Base-by-base conservation (phyloP, 2,329 filamentous ascomycete species). In the Claviceps sp. region DNA sequence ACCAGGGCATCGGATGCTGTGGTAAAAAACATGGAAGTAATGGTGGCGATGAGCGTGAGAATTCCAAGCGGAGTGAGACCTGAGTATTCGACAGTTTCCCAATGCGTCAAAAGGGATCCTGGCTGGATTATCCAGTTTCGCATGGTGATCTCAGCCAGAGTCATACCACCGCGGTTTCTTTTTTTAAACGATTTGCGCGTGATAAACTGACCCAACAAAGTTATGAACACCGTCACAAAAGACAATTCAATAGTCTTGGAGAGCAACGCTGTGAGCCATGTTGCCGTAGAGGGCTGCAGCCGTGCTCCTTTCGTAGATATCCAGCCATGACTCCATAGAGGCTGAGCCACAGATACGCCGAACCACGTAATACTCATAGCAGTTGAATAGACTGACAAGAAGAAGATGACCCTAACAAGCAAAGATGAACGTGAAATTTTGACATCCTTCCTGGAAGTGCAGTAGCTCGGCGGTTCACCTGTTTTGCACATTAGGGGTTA, bases 211-310 rank as follows among this genome's bases (percentile, higher is more conserved):
- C 87, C 87, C 0, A 90, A 63, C 51, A 86, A 86, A 0, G 83
- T 77, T 1, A 90, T 83, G 54, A 88, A 86, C 0, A 87, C 81
- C 0, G 86, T 88, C 3, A 88, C 85, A 60, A 89, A 91, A 0
- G 83, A 81, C 56, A 90, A 62, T 65, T 91, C 87, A 47, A 90
- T 86, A 0, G 83, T 78, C 65, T 90, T 91, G 7, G 86, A 84
- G 38, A 88, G 69, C 2, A 88, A 66, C 0, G 85, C 77, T n/a
- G 79, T 81, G 1, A 90, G 60, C 1, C 86, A 66, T 1, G 79
- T 82, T 0, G 86, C 86, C 1, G 79, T 83, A 0, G 80, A 75
- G 0, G 82, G 80, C 0, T 71, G 69, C 16, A n/a, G n/a, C n/a
- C n/a, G n/a, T n/a, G n/a, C n/a, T n/a, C n/a, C 73, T 13, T 73